Conservation (phyloP, 495 filamentous ascomycete genomes). For the Acidiella bohemica region DNA sequence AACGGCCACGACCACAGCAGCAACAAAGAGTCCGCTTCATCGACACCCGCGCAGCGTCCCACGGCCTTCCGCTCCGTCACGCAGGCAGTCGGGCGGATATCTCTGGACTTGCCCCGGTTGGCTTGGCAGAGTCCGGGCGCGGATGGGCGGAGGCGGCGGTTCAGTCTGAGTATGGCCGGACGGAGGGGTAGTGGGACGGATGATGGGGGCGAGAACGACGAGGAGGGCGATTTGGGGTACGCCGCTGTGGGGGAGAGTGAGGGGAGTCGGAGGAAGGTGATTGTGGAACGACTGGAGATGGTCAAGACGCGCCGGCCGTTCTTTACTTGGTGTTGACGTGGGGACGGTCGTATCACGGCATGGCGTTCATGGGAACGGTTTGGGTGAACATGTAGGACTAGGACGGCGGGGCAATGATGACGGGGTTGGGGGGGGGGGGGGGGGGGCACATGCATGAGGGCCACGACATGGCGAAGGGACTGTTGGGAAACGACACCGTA, state of each 20-base stretch:
- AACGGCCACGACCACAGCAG: neutral
- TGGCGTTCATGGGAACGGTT: too few relatives aligned
- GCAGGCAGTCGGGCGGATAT: conserved; percentile 3
- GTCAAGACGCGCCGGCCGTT: conserved; percentile 92
- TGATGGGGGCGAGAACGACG: conserved; percentile 31
- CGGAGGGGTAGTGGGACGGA: neutral
- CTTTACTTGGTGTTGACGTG: conserved; percentile 99
- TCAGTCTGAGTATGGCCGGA: conserved; percentile 17
- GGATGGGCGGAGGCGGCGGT: conserved; percentile 19
- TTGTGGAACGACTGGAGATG: conserved; percentile 87
- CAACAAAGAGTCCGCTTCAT: neutral
- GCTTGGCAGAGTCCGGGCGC: conserved; percentile 1
- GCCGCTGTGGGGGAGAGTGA: conserved; percentile 90
- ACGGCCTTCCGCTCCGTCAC: conserved; percentile 16
- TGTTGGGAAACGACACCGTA: too few relatives aligned
- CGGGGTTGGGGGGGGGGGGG: too few relatives aligned
- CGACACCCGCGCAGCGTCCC: conserved; percentile 5
- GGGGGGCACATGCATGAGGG: neutral
- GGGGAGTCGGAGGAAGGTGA: conserved; percentile 79
- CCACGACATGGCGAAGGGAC: too few relatives aligned
- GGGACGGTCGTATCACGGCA: too few relatives aligned
- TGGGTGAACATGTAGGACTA: too few relatives aligned
- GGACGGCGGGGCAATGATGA: too few relatives aligned
- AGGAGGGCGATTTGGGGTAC: conserved; percentile 71
- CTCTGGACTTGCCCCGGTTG: conserved; percentile 26